These are phyloP conservation scores for Mariannaea elegans DNA, from an alignment of 2,329 filamentous ascomycete species.

Conservation along the genomic window DNA sequence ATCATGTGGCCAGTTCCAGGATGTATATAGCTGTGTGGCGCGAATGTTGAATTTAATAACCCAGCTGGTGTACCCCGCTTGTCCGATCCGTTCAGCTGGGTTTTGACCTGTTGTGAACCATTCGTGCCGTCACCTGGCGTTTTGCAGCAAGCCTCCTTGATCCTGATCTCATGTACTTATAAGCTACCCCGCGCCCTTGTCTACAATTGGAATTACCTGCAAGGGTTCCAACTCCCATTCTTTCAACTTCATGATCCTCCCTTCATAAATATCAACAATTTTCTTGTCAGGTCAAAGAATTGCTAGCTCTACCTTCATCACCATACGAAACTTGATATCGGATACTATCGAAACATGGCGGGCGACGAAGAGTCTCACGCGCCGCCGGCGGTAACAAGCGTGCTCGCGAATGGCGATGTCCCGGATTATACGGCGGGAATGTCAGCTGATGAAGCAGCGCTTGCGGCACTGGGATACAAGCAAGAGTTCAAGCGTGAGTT, in stretches of 20 bases:
- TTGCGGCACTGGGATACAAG: slow-evolving; percentile 23
- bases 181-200: neutral
- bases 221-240: neutral
- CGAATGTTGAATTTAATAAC: neutral
- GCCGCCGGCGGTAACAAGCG: slow-evolving; percentile 10
- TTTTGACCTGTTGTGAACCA: neutral
- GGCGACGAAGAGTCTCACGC: slow-evolving; percentile 9
- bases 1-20: neutral
- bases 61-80: neutral
- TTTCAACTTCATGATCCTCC: neutral
- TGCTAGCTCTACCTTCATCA: neutral
- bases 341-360: neutral
- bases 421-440: slow-evolving; percentile 9
- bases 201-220: neutral
- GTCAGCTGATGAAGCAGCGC: slow-evolving; percentile 17
- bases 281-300: no score
- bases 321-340: neutral
- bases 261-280: neutral
- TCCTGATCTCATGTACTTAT: no score
- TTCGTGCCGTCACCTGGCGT: neutral
- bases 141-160: neutral
- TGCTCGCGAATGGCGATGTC: slow-evolving; percentile 15
- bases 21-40: neutral
- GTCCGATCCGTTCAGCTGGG: neutral
- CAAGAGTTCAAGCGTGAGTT: slow-evolving; percentile 25